Conservation (phyloP, 1,139 yeast genomes). For the Arxiozyma slooffiae region DNA sequence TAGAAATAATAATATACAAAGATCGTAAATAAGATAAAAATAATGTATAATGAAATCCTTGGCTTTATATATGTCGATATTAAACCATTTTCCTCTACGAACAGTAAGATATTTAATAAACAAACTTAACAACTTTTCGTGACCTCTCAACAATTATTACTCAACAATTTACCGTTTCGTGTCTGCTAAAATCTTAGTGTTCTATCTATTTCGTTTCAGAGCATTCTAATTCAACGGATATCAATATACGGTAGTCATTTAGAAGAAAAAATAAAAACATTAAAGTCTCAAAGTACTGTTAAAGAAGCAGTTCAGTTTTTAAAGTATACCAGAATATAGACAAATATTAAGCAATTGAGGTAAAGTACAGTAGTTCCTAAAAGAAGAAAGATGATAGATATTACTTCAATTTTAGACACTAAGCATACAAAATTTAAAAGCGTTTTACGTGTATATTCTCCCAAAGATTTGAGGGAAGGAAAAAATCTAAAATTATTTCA, state of each 20-base stretch:
- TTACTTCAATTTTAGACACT: background rate
- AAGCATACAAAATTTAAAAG: constrained; percentile 20
- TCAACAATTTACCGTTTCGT: no score
- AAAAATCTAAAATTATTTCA: background rate
- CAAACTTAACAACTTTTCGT: no score
- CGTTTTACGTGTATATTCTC: constrained; percentile 34
- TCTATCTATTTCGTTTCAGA: no score
- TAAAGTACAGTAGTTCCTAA: background rate
- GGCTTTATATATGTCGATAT: no score
- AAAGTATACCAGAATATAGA: constrained; percentile 6
- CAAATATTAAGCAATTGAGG: constrained; percentile 7
- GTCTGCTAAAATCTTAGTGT: no score
- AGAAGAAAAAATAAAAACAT: constrained; percentile 18
- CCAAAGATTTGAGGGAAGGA: background rate
- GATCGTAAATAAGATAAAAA: no score
- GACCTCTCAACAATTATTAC: no score
- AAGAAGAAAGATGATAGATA: background rate
- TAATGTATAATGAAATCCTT: no score
- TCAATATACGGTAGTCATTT: constrained; percentile 15
- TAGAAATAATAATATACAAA: no score
- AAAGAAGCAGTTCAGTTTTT: constrained; percentile 7
- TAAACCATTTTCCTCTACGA: no score
- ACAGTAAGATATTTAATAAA: no score
- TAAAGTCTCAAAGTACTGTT: constrained; percentile 13
- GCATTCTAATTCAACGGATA: no score